Evolutionary conservation across 2,329 filamentous ascomycete species (phyloP).

Genomic region (Simplicillium aogashimaense): DNA sequence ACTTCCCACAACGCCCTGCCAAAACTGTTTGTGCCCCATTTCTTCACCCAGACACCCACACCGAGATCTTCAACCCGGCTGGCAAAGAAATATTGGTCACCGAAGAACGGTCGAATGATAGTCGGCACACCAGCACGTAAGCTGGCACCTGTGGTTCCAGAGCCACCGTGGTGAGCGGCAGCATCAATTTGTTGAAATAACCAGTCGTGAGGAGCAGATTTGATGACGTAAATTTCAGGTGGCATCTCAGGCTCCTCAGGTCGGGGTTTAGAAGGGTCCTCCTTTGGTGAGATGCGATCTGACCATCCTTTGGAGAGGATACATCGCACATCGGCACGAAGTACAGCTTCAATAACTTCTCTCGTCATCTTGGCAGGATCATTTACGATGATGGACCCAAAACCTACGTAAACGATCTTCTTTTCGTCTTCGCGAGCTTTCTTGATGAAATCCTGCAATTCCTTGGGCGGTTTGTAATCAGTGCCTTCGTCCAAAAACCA

Average conservation of each 20-base stretch:
- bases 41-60: conserved; percentile 81
- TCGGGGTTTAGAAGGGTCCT: conserved; percentile 34
- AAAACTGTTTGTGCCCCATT: conserved; percentile 79
- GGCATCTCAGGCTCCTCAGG: conserved; percentile 57
- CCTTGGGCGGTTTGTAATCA: conserved; percentile 63
- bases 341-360: conserved; percentile 85
- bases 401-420: conserved; percentile 93
- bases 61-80: conserved; percentile 83
- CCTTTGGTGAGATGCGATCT: conserved; percentile 55
- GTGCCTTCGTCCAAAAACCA: conserved; percentile 85
- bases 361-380: conserved; percentile 82
- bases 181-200: conserved; percentile 90
- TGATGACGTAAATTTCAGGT: conserved; percentile 76
- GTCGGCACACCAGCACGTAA: conserved; percentile 85
- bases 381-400: conserved; percentile 89
- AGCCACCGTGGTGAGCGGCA: conserved; percentile 87
- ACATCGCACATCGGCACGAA: conserved; percentile 86
- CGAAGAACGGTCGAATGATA: conserved; percentile 94
- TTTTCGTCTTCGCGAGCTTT: conserved; percentile 72
- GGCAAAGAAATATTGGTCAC: conserved; percentile 96
- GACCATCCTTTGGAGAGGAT: conserved; percentile 97
- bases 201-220: conserved; percentile 92
- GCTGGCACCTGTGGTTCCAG: conserved; percentile 89
- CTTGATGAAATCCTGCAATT: conserved; percentile 73
- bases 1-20: conserved; percentile 84